Conservation (phyloP, 257 asterid species). For the Solanum paucissectum region DNA sequence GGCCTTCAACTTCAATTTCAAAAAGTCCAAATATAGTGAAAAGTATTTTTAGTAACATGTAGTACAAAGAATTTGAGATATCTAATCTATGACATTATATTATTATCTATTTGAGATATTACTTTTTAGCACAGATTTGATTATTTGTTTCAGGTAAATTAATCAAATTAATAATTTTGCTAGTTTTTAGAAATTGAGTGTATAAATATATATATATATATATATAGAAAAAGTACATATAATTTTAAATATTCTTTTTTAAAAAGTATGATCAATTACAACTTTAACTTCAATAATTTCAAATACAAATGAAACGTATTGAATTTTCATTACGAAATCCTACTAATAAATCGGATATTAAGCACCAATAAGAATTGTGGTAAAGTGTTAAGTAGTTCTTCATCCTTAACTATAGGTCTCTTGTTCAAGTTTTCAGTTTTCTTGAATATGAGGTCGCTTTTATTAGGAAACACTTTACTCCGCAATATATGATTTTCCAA, state of each 20-base stretch:
- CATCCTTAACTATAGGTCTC: too few species aligned
- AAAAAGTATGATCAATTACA: background rate
- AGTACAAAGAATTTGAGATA: background rate
- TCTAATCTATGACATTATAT: too few species aligned
- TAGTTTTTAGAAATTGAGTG: background rate
- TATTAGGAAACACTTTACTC: background rate
- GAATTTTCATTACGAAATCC: background rate
- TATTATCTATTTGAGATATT: background rate
- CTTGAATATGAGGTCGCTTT: too few species aligned
- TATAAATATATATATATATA: too few species aligned
- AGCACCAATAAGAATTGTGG: background rate
- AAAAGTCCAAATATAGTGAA: too few species aligned
- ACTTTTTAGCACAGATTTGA: background rate
- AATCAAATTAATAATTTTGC: background rate
- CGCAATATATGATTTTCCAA: background rate
- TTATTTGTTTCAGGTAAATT: background rate
- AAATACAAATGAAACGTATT: too few species aligned
- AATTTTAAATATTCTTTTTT: too few species aligned
- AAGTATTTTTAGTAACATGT: too few species aligned
- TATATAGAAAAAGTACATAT: background rate
- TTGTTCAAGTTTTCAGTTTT: fast-evolving
- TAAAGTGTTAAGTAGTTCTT: background rate
- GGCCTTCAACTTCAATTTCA: background rate
- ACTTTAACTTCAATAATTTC: too few species aligned
- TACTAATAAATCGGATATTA: background rate